These are phyloP conservation scores for Synchytrium microbalum DNA, from an alignment of 371 early-diverging fungal genomes.

Conservation along the genomic window DNA sequence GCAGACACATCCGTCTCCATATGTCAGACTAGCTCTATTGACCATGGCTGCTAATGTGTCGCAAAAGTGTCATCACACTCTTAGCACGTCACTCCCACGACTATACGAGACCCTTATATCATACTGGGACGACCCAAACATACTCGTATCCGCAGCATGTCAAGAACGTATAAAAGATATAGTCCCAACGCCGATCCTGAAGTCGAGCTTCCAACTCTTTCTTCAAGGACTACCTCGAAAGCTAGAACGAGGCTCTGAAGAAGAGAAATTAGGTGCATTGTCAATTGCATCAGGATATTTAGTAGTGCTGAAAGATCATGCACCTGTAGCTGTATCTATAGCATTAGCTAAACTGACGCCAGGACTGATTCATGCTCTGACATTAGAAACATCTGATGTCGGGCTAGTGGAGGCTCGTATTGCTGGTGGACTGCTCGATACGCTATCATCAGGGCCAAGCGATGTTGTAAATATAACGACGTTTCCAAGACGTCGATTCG, in stretches of 20 bases:
- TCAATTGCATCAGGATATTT: slow-evolving; percentile 36
- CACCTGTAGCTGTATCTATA: slow-evolving; percentile 30
- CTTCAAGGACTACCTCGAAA: slow-evolving; percentile 36
- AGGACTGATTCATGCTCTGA: slow-evolving; percentile 38
- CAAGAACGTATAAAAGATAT: neutral
- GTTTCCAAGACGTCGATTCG: slow-evolving; percentile 43
- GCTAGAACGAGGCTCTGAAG: slow-evolving; percentile 38
- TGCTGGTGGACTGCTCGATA: slow-evolving; percentile 1
- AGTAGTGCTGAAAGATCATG: slow-evolving; percentile 29
- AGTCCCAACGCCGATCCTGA: slow-evolving; percentile 29
- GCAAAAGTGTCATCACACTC: too few species aligned
- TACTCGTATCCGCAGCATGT: slow-evolving; percentile 2
- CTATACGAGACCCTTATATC: too few species aligned
- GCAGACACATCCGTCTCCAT: too few species aligned
- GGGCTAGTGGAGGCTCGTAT: slow-evolving; percentile 36
- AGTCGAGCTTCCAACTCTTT: slow-evolving; percentile 36
- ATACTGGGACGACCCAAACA: too few species aligned
- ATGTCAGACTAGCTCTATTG: too few species aligned
- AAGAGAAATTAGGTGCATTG: slow-evolving; percentile 34
- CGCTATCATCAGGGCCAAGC: slow-evolving; percentile 1
- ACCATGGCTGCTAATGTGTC: too few species aligned
- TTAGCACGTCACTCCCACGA: too few species aligned
- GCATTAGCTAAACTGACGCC: slow-evolving; percentile 26
- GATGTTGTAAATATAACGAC: slow-evolving; percentile 8
- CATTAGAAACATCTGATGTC: slow-evolving; percentile 35